Evolutionary conservation across 129 eudicot species (phyloP), one percentile per base, ranked within the genome.

Genomic region (Centella asiatica): DNA sequence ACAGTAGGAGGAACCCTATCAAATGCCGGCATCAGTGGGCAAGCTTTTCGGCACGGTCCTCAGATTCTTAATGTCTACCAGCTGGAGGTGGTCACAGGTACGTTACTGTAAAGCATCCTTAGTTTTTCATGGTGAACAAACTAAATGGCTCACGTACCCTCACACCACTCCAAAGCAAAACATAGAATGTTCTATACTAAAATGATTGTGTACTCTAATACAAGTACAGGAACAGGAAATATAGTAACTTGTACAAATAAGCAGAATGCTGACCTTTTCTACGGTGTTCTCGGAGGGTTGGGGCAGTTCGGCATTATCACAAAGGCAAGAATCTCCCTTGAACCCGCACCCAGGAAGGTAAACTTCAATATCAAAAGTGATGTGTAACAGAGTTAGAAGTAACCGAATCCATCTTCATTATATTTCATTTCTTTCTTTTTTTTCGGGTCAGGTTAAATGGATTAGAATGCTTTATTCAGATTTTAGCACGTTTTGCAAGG

Each of bases 401-500:
- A n/a, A n/a, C n/a, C n/a, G n/a, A n/a, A n/a, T n/a, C n/a, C n/a
- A n/a, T n/a, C n/a, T n/a, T n/a, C n/a, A n/a, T n/a, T n/a, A n/a
- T n/a, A 27, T 59, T 63, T 24, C 26, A 73, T 15, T 72, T 53
- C 6, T 67, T 24, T 67, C 27, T 48, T 13, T 66, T 67, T 67
- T 73, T 34, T 74, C 83, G 87, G 98, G 98, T 74, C 83, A 92
- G 98, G 98, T 92, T 12, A 92, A 84, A 73, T 92, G 98, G 98
- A 87, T 92, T 52, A 84, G 90, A 78, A 85, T 81, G 69, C 84
- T 92, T 37, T 92, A 92, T 64, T 63, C 77, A n/a, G 96, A 92
- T 50, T 87, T 92, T 44, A 22, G 72, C 57, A 26, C 69, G 55
- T 92, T 87, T 71, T 72, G 88, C 69, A 49, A 72, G 33, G 98